These are phyloP conservation scores for Macrophomina pseudophaseolina DNA, from an alignment of 2,329 filamentous ascomycete genomes.

Conservation along the genomic window DNA sequence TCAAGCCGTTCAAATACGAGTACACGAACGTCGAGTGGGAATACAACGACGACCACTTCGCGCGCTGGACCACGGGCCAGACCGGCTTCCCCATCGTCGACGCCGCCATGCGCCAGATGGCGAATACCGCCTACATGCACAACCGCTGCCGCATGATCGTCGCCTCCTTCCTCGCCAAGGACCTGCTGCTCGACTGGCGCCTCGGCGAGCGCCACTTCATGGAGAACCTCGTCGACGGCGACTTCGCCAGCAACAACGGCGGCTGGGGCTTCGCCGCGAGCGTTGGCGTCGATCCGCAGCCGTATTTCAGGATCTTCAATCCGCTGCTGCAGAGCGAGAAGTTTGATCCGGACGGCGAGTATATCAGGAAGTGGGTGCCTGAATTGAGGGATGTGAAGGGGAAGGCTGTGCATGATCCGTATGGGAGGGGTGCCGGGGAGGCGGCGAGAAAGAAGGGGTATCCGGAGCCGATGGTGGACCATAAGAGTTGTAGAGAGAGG, in stretches of 20 bases:
- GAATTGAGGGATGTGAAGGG: constrained; percentile 70
- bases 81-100: constrained; percentile 87
- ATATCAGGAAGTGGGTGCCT: constrained; percentile 82
- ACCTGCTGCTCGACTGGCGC: constrained; percentile 82
- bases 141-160: constrained; percentile 86
- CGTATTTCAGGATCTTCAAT: constrained; percentile 91
- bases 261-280: constrained; percentile 71
- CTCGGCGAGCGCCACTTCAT: constrained; percentile 83
- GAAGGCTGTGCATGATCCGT: constrained; percentile 81
- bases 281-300: constrained; percentile 81
- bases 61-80: constrained; percentile 73
- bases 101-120: constrained; percentile 81
- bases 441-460: constrained; percentile 72
- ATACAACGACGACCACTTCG: constrained; percentile 71
- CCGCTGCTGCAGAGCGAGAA: constrained; percentile 83
- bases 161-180: constrained; percentile 79
- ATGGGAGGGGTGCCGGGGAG: constrained; percentile 65
- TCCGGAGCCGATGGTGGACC: constrained; percentile 75
- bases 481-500: constrained; percentile 70
- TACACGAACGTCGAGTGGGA: constrained; percentile 85
- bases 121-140: constrained; percentile 75
- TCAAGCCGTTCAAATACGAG: constrained; percentile 80
- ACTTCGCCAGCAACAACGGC: constrained; percentile 79
- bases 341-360: constrained; percentile 78
- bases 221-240: constrained; percentile 78